Conservation (phyloP, 2,329 filamentous ascomycete genomes). For the Herpomyces periplanetae region DNA sequence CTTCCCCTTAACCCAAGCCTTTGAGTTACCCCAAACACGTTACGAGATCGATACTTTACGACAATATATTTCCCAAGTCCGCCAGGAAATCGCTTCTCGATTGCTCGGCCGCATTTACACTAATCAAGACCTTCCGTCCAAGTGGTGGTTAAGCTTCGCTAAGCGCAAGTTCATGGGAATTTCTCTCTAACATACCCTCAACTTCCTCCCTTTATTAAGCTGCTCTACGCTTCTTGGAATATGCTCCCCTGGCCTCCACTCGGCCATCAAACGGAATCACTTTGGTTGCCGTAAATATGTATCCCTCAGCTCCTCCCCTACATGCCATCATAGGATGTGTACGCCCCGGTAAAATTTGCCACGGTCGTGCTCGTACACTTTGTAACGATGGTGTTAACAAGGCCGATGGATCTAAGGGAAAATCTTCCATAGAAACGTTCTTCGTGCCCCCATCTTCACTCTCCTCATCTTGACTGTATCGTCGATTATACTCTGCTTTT, state of each 20-base stretch:
- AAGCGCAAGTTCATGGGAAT: conserved; percentile 99
- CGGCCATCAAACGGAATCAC: conserved; percentile 39
- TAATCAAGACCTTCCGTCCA: conserved; percentile 24
- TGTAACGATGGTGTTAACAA: conserved; percentile 43
- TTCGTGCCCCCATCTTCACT: conserved; percentile 2
- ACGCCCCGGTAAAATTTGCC: conserved; percentile 64
- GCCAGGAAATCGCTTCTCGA: conserved; percentile 53
- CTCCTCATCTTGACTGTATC: conserved; percentile 4
- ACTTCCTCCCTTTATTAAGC: no score
- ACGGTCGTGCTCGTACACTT: conserved; percentile 32
- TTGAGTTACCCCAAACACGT: conserved; percentile 48
- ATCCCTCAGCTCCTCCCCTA: conserved; percentile 55
- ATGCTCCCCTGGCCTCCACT: conserved; percentile 54
- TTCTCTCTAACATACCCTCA: no score
- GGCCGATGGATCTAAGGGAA: conserved; percentile 51
- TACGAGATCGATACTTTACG: conserved; percentile 60
- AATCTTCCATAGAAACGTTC: conserved; percentile 17
- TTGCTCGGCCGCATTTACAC: conserved; percentile 58
- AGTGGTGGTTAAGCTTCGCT: conserved; percentile 94
- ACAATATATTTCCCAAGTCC: conserved; percentile 63
- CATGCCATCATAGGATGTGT: conserved; percentile 85
- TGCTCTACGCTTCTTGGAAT: no score
- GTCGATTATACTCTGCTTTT: conserved; percentile 23
- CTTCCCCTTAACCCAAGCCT: conserved; percentile 85
- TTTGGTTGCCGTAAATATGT: conserved; percentile 42